Conservation (phyloP, 768 basidiomycete species). For the Galerina sulciceps region DNA sequence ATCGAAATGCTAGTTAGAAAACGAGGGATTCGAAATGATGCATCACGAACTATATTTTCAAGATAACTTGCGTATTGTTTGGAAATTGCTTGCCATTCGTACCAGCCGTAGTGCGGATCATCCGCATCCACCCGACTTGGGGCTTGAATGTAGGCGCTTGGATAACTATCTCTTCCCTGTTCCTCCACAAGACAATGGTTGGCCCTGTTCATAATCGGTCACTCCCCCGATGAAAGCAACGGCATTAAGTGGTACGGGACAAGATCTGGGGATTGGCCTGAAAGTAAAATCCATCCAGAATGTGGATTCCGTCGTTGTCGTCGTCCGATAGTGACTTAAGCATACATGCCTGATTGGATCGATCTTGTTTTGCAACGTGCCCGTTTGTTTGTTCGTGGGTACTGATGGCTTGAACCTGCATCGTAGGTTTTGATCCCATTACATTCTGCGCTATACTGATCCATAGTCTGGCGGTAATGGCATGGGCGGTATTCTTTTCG, state of each 20-base stretch:
- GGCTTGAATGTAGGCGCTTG: constrained; percentile 2
- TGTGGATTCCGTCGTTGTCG: constrained; percentile 1
- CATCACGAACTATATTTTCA: constrained; percentile 1
- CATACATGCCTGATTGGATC: background rate
- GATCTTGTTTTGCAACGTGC: background rate
- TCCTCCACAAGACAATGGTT: constrained; percentile 1
- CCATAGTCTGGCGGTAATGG: background rate
- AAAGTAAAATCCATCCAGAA: background rate
- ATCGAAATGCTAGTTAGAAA: background rate
- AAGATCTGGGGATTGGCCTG: constrained; percentile 7
- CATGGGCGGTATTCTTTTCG: constrained; percentile 1
- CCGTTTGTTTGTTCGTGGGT: background rate
- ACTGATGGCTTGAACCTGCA: background rate
- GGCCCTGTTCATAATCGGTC: background rate
- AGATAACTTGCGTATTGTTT: background rate
- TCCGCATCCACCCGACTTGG: background rate
- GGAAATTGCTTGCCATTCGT: background rate
- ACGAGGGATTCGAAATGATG: no score
- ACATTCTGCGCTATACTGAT: background rate
- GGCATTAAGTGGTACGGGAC: background rate
- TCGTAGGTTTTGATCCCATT: background rate
- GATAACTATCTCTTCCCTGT: constrained; percentile 6
- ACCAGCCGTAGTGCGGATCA: background rate
- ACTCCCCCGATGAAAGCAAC: constrained; percentile 1
- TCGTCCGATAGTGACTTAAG: background rate